Base-by-base conservation (phyloP, 2,329 filamentous ascomycete species). In the Catunica adiposa region DNA sequence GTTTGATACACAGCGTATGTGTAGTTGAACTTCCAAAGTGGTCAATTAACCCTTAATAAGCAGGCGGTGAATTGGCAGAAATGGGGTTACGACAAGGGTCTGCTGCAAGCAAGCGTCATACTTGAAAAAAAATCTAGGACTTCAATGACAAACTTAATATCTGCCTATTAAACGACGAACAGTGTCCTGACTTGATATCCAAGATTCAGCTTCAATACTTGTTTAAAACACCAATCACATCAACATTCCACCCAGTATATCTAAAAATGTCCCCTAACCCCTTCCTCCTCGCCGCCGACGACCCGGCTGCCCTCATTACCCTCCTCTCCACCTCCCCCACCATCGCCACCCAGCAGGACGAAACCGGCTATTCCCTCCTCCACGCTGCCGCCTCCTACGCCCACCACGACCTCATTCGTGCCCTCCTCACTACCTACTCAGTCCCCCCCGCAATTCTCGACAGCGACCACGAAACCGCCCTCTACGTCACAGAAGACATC, bases 311-410 rank as follows among this genome's bases (percentile, higher is more conserved):
- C 47, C 79, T 98, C 55, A 73, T 95, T 59, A 73, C 80, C 57
- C 79, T 89, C 62, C 81, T 98, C 54, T 78, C 79, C 60, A 73
- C 81, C 59, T 78, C 88, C 62, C 86, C 88, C 34, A 70, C 78
- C n/a, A 73, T 94, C 54, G 90, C 92, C 55, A 78, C 82, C 1
- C 71, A 77, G 54, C 87, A 94, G 70, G 92, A 98, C 68, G 81
- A 84, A 58, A 85, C 96, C 64, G 92, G 92, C 63, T 98, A 98
- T 72, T 94, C 89, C 50, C 80, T 97, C 25, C 73, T 97, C 51
- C 92, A 98, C 69, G 92, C 92, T 54, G 88, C 90, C 15, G 83
- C 87, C 17, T 96, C 89, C 62, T 98, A 97, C 75, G 85, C 84
- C 66, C 89, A 97, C 66, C 71, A 87, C 37, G 79, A 85, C 56